Base-by-base conservation (phyloP, 2,329 filamentous ascomycete species). In the Domatiomyces catenatus region DNA sequence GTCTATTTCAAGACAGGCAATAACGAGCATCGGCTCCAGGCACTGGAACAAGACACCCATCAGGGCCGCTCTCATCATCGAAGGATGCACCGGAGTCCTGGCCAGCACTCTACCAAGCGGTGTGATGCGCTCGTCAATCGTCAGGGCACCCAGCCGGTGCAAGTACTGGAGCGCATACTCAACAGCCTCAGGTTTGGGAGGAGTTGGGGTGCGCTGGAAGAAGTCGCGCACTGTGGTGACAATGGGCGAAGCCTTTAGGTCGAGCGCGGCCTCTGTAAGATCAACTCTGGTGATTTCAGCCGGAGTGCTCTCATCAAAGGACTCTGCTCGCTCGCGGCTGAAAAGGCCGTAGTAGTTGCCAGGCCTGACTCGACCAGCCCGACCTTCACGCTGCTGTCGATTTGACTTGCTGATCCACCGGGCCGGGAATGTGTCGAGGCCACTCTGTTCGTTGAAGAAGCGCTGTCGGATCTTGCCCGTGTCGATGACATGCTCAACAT, bases 281-380 rank as follows among this genome's bases (percentile, higher is more conserved):
- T 92, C 96, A 2, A 96, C 72, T 0, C 92, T 83, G 36, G 96
- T 78, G 80, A 98, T 93, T 66, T 96, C 92, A 0, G 92, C 92
- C 0, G 86, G 94, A 68, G 95, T 90, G 63, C 94, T 86, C 52
- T 94, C 86, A 49, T 81, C 18, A 64, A 72, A 69, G 50, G 79
- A 62, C 51, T 96, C 88, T 62, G 95, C 86, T 7, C 90, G 80
- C 60, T 87, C 78, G 60, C 83, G 90, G 1, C 90, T 94, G 63
- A 95, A 96, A 52, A 98, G 73, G 62, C 96, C 92, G 67, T 95
- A 96, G 67, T 90, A 96, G 1, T 96, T 72, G 8, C 92, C 92
- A 60, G 92, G 81, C 65, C 94, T 90, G 1, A 96, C 92, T 75
- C 92, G 85, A 32, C 92, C 92, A 50, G 92, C 92, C 72, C 92